Evolutionary conservation across 768 basidiomycete genomes (phyloP).

Genomic region (Lanmaoa rubissima): DNA sequence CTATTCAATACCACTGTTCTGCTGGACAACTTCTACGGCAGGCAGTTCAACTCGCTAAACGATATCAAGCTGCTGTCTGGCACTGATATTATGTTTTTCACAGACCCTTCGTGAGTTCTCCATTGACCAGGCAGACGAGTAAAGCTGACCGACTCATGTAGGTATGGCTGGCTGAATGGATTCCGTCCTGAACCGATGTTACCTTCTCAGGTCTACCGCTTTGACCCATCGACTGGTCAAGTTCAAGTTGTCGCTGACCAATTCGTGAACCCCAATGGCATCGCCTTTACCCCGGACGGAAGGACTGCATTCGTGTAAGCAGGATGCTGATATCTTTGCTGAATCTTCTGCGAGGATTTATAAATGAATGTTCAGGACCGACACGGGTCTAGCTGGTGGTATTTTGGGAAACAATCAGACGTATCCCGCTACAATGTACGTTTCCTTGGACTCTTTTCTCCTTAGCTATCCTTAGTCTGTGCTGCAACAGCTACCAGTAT

Average conservation of each 20-base stretch:
- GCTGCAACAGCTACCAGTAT: conserved; percentile 53
- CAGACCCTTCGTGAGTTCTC: conserved; percentile 58
- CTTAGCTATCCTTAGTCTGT: neutral
- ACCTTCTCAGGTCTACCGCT: conserved; percentile 76
- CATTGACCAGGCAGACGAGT: neutral
- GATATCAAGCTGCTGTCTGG: conserved; percentile 72
- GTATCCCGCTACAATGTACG: conserved; percentile 67
- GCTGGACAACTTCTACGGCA: conserved; percentile 75
- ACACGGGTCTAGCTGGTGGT: conserved; percentile 37
- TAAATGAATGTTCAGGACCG: conserved; percentile 27
- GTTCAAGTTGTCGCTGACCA: conserved; percentile 76
- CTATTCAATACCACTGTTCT: conserved; percentile 70
- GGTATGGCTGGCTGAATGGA: conserved; percentile 61
- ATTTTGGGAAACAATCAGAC: conserved; percentile 54
- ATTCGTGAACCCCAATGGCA: conserved; percentile 69
- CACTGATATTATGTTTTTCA: conserved; percentile 72
- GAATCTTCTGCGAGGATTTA: conserved; percentile 3
- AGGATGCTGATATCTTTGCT: neutral
- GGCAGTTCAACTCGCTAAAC: conserved; percentile 82
- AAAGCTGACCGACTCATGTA: conserved; percentile 22
- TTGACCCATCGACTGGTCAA: conserved; percentile 59
- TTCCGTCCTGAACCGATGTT: conserved; percentile 68
- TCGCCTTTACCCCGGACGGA: conserved; percentile 67
- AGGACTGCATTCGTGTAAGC: conserved; percentile 61
- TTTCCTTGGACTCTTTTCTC: neutral